Conservation (phyloP, 257 asterid genomes). For the Phtheirospermum japonicum region DNA sequence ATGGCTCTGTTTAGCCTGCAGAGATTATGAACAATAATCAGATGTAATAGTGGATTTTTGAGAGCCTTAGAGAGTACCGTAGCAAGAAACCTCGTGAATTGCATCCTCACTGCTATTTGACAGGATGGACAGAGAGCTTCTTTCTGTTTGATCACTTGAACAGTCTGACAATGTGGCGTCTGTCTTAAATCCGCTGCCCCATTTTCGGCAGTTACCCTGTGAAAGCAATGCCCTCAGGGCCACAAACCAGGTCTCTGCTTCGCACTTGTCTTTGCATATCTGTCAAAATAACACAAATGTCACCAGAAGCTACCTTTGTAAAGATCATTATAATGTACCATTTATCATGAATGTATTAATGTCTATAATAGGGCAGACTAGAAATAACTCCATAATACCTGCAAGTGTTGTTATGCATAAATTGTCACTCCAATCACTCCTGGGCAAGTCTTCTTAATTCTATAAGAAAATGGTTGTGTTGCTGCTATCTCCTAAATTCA, state of each 20-base stretch:
- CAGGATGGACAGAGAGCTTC: slow-evolving; percentile 37
- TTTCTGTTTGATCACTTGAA: slow-evolving; percentile 44
- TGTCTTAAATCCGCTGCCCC: slow-evolving; percentile 42
- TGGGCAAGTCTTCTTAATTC: neutral
- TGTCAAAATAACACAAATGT: slow-evolving; percentile 33
- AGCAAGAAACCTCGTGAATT: slow-evolving; percentile 49
- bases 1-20: slow-evolving; percentile 42
- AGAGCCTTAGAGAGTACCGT: slow-evolving; percentile 19
- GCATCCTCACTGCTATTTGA: slow-evolving; percentile 42
- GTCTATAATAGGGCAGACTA: too few relatives aligned
- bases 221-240: slow-evolving; percentile 58
- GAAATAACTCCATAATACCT: too few relatives aligned
- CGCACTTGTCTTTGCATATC: slow-evolving; percentile 83
- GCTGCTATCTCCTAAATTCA: too few relatives aligned
- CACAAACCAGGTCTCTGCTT: slow-evolving; percentile 71
- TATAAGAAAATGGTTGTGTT: too few relatives aligned
- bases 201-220: slow-evolving; percentile 40
- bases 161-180: slow-evolving; percentile 42
- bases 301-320: slow-evolving; percentile 8
- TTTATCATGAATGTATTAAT: neutral
- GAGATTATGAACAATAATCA: slow-evolving; percentile 24
- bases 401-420: too few relatives aligned
- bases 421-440: too few relatives aligned
- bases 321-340: neutral
- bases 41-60: slow-evolving; percentile 17